phyloP scores from a whole-genome alignment of 805 yeast species.

The Lachancea waltii region DNA sequence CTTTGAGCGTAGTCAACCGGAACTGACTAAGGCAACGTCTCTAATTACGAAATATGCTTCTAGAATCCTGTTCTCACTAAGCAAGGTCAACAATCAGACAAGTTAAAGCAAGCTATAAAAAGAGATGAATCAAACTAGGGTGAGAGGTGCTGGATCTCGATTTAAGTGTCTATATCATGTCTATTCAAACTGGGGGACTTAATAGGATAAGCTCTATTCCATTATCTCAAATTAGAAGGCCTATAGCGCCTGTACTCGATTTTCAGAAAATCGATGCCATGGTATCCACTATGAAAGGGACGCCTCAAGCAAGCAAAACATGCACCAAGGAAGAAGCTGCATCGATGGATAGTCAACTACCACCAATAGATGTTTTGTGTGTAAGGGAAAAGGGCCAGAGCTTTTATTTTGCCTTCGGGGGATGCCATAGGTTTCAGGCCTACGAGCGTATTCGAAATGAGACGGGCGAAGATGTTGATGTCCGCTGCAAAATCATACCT shows the following conservation, averaged over 20 bases:
- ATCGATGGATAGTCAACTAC: conserved; percentile 51
- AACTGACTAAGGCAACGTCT: neutral
- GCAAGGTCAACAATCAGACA: neutral
- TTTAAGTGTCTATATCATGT: no score
- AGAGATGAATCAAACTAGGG: no score
- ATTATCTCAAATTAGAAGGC: conserved; percentile 60
- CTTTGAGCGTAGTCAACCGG: conserved; percentile 39
- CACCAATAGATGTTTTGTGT: conserved; percentile 73
- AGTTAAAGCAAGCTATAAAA: no score
- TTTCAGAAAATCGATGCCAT: conserved; percentile 67
- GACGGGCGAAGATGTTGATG: conserved; percentile 36
- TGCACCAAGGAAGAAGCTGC: conserved; percentile 40
- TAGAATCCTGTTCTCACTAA: neutral
- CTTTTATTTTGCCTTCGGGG: conserved; percentile 80
- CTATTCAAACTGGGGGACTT: conserved; percentile 58
- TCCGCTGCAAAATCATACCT: conserved; percentile 67
- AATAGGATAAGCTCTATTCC: conserved; percentile 47
- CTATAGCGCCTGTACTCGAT: conserved; percentile 82
- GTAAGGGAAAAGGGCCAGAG: conserved; percentile 57
- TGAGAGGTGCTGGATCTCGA: no score
- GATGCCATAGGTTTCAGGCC: conserved; percentile 86
- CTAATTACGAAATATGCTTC: neutral
- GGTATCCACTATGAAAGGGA: conserved; percentile 63
- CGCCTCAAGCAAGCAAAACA: conserved; percentile 58
- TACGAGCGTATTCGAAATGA: conserved; percentile 51